phyloP scores from a whole-genome alignment of 129 eudicot genomes.

The Calendula officinalis region DNA sequence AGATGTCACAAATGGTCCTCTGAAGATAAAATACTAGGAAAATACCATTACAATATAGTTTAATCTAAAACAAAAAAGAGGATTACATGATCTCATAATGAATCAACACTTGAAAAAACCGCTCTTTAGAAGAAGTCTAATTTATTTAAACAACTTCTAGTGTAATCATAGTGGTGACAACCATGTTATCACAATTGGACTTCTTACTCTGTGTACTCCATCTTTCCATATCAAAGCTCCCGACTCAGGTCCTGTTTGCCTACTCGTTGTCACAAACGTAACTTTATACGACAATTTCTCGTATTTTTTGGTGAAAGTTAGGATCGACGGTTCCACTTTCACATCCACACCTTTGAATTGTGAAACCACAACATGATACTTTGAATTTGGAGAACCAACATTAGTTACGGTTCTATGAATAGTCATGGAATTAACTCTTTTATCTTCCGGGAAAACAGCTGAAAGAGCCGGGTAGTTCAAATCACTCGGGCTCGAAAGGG shows the following conservation, averaged over 20 bases:
- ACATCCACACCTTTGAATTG: slow-evolving; percentile 60
- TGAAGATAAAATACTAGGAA: slow-evolving; percentile 7
- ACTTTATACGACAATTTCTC: slow-evolving; percentile 74
- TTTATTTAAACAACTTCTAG: slow-evolving; percentile 36
- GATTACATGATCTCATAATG: slow-evolving; percentile 26
- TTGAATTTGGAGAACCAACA: slow-evolving; percentile 59
- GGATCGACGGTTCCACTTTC: slow-evolving; percentile 59
- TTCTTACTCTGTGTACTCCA: slow-evolving; percentile 71
- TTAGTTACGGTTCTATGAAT: slow-evolving; percentile 72
- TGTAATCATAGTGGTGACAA: slow-evolving; percentile 47
- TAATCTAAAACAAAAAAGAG: slow-evolving; percentile 21
- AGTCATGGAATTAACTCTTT: slow-evolving; percentile 34
- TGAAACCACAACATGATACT: slow-evolving; percentile 60
- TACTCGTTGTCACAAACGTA: slow-evolving; percentile 41
- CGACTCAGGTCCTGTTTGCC: slow-evolving; percentile 61
- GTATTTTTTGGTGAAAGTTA: slow-evolving; percentile 46
- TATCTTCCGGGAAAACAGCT: slow-evolving; percentile 53
- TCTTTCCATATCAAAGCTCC: slow-evolving; percentile 87
- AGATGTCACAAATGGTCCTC: not conserved
- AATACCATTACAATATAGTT: slow-evolving; percentile 25
- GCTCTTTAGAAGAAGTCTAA: slow-evolving; percentile 22
- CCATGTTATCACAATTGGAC: slow-evolving; percentile 75
- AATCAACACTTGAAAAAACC: slow-evolving; percentile 25
- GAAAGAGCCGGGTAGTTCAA: slow-evolving; percentile 91
- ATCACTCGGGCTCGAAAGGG: slow-evolving; percentile 50